Conservation (phyloP, 345 rosid species). For the Excoecaria cochinchinensis region DNA sequence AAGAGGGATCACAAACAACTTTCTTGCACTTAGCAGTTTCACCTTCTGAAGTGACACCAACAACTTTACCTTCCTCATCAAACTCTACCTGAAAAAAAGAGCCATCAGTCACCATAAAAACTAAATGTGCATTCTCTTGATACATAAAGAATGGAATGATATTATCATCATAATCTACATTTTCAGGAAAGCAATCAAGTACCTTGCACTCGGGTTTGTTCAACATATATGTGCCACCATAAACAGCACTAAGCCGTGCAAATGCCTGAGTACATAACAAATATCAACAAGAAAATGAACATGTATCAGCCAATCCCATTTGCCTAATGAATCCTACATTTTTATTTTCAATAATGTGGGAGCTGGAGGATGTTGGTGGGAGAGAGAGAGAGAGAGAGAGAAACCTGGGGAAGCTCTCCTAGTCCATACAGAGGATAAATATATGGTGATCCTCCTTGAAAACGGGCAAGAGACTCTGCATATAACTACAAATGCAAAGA, state of each 20-base stretch:
- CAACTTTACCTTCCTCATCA: constrained; percentile 75
- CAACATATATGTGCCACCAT: constrained; percentile 98
- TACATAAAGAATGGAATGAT: not conserved
- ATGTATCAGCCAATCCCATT: not conserved
- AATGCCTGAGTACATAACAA: constrained; percentile 56
- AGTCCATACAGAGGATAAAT: constrained; percentile 92
- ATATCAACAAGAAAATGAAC: constrained; percentile 6
- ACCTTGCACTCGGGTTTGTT: constrained; percentile 97
- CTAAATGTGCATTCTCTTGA: not conserved
- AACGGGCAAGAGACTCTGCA: constrained; percentile 89
- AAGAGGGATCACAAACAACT: constrained; percentile 97
- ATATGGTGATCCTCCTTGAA: constrained; percentile 97
- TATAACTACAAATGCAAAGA: constrained; percentile 57
- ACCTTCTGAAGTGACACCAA: constrained; percentile 95
- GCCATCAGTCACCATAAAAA: not conserved
- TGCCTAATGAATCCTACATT: not conserved
- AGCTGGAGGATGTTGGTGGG: not conserved
- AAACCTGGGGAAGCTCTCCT: constrained; percentile 98
- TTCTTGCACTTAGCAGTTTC: constrained; percentile 98
- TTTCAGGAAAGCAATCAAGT: not conserved
- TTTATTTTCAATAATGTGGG: not conserved
- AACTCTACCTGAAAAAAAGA: constrained; percentile 67
- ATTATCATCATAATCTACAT: not conserved
- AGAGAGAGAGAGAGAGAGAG: constrained; percentile 2
- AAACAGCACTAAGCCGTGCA: constrained; percentile 97